Base-by-base conservation (phyloP, 257 asterid species). In the Paraleonurus japonicus region DNA sequence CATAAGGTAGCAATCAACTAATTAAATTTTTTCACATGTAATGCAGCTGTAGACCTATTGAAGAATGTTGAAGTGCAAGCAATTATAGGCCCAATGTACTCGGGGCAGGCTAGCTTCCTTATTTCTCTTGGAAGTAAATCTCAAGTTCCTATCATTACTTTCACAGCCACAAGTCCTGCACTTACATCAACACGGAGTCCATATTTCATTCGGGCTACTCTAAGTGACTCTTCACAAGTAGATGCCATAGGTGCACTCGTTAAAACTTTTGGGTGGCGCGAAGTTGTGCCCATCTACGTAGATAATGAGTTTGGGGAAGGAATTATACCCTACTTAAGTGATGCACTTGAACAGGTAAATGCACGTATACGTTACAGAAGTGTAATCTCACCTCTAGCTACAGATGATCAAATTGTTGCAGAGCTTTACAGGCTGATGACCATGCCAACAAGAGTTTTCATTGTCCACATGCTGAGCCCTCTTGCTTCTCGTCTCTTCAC, bases 101-200 rank as follows among this genome's bases (percentile, higher is more conserved):
- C 90, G 0, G 62, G 32, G 0, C 86, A 85, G 23, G 87, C 90
- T 0, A 76, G 20, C 65, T 85, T 85, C 76, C 65, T 85, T 12
- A 82, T 80, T 5, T 30, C 71, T 35, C 80, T 85, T 17, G 90
- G 87, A 41, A 26, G 61, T 28, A 63, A 51, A 26, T 78, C 90
- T 19, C 82, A 83, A 12, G 90, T 81, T 15, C 88, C 84, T 6
- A 41, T 76, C 50, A 41, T 83, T 35, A 79, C 88, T 2, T 85
- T 78, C 65, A 69, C 88, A 1, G 88, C 90, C 51, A 78, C 90
- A 0, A 85, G 83, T 32, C 88, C 90, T 68, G 72, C 82, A 19
- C 88, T 83, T n/a, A 67, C 88, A 6, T 69, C 81, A 1, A 30
- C 16, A 4, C 70, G 73, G 28, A 76, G 73, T 59, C 73, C 77